phyloP scores from a whole-genome alignment of 2,329 filamentous ascomycete genomes.

The Penicillium rolfsii region DNA sequence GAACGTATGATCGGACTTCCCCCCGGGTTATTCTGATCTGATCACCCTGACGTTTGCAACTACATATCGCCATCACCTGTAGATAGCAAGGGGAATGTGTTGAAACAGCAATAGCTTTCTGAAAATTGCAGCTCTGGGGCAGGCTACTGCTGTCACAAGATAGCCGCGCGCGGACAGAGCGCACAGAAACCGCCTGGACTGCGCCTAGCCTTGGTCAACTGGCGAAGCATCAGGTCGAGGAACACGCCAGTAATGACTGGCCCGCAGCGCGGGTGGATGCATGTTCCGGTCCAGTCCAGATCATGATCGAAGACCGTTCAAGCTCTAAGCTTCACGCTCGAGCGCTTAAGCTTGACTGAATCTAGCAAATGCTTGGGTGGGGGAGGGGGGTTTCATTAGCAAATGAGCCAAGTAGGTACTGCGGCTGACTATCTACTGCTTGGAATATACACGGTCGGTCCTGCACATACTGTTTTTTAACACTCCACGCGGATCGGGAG shows the following conservation, averaged over 20 bases:
- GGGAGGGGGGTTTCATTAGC: too few species aligned
- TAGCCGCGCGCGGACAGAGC: neutral
- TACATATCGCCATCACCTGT: neutral
- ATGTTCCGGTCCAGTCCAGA: slow-evolving; percentile 17
- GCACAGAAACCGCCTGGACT: neutral
- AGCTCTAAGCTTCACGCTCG: neutral
- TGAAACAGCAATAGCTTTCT: neutral
- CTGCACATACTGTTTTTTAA: neutral
- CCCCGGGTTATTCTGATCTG: neutral
- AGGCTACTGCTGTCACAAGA: neutral
- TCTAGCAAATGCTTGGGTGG: neutral
- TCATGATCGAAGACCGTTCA: slow-evolving; percentile 12
- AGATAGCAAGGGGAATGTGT: neutral
- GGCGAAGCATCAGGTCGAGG: slow-evolving; percentile 8
- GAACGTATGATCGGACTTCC: neutral
- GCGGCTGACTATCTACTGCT: neutral
- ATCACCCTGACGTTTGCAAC: too few species aligned
- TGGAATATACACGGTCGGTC: neutral
- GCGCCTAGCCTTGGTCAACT: slow-evolving; percentile 12
- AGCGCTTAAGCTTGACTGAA: neutral
- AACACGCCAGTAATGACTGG: slow-evolving; percentile 19
- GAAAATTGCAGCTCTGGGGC: neutral
- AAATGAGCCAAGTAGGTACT: neutral
- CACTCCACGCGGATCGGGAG: slow-evolving; percentile 9
- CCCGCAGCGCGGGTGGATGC: slow-evolving; percentile 22